Evolutionary conservation across 1,284 basidiomycete genomes (phyloP).

Genomic region (Ustilago lituana): DNA sequence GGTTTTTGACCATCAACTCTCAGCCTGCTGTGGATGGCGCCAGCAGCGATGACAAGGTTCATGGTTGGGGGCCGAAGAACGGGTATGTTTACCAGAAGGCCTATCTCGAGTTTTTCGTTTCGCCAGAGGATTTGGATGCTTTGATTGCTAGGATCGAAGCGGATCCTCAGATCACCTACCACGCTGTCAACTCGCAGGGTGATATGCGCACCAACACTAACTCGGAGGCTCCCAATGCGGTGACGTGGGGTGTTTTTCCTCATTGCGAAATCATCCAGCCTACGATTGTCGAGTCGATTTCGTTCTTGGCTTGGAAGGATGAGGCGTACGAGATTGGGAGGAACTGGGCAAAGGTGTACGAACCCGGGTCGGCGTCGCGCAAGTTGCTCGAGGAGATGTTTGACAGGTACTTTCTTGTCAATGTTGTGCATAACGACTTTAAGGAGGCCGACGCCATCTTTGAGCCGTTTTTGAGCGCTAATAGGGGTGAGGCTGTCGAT

Average conservation of each 20-base stretch:
- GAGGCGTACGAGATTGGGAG: conserved; percentile 67
- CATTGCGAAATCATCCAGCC: conserved; percentile 91
- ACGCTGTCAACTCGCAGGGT: conserved; percentile 84
- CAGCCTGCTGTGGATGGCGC: conserved; percentile 91
- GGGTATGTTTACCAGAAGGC: conserved; percentile 74
- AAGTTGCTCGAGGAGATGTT: conserved; percentile 59
- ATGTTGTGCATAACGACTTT: conserved; percentile 66
- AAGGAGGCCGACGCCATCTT: conserved; percentile 63
- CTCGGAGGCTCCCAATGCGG: conserved; percentile 92
- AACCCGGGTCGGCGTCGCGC: conserved; percentile 46
- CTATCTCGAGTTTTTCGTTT: conserved; percentile 96
- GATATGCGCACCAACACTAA: conserved; percentile 92
- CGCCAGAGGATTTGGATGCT: conserved; percentile 77
- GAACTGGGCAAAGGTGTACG: conserved; percentile 64
- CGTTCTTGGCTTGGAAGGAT: conserved; percentile 67
- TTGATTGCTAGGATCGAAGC: conserved; percentile 86
- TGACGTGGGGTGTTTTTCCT: conserved; percentile 99
- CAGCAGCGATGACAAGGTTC: conserved; percentile 77
- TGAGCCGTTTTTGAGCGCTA: conserved; percentile 54
- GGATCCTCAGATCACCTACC: conserved; percentile 92
- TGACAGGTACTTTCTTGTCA: conserved; percentile 63
- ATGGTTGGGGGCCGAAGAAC: conserved; percentile 67
- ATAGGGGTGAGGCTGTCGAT: conserved; percentile 10
- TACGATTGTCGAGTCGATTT: conserved; percentile 84
- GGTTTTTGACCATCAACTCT: conserved; percentile 94